These are phyloP conservation scores for Parastagonospora avenae DNA, from an alignment of 2,329 filamentous ascomycete genomes.

Conservation along the genomic window DNA sequence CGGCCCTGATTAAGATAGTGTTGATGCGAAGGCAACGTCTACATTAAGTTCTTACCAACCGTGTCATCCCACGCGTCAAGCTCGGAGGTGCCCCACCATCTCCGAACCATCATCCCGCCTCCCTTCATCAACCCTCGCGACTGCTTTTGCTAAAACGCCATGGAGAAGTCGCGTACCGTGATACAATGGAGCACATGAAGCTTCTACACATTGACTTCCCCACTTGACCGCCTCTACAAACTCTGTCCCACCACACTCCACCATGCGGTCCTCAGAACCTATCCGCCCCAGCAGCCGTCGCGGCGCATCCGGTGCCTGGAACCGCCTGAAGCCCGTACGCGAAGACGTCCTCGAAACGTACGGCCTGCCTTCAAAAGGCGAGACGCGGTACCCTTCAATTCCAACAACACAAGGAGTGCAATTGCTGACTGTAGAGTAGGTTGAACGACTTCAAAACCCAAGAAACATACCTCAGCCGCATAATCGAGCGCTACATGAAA, in stretches of 20 bases:
- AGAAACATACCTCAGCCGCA: conserved; percentile 83
- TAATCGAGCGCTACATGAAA: conserved; percentile 85
- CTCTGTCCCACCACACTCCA: neutral
- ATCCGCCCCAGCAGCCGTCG: conserved; percentile 43
- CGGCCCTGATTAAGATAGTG: neutral
- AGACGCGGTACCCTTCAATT: conserved; percentile 68
- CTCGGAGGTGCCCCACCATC: conserved; percentile 20
- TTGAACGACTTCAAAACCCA: conserved; percentile 72
- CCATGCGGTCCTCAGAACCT: conserved; percentile 40
- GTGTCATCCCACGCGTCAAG: neutral
- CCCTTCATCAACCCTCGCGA: conserved; percentile 24
- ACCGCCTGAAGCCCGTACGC: conserved; percentile 69
- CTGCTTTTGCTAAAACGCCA: conserved; percentile 5
- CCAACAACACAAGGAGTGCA: neutral
- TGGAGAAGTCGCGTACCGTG: conserved; percentile 27
- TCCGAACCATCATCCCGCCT: conserved; percentile 31
- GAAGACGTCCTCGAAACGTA: conserved; percentile 79
- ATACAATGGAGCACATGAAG: neutral
- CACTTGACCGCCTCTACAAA: neutral
- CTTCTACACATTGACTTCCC: neutral
- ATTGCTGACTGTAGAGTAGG: conserved; percentile 2
- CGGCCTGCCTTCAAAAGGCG: conserved; percentile 88
- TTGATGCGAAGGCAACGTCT: neutral
- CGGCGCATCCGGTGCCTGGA: conserved; percentile 46
- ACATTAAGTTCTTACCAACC: no score